Percentiles rank a stretch among this genome's conserved stretches.
phyloP scores from a whole-genome alignment of 257 asterid genomes.

The Striga asiatica region DNA sequence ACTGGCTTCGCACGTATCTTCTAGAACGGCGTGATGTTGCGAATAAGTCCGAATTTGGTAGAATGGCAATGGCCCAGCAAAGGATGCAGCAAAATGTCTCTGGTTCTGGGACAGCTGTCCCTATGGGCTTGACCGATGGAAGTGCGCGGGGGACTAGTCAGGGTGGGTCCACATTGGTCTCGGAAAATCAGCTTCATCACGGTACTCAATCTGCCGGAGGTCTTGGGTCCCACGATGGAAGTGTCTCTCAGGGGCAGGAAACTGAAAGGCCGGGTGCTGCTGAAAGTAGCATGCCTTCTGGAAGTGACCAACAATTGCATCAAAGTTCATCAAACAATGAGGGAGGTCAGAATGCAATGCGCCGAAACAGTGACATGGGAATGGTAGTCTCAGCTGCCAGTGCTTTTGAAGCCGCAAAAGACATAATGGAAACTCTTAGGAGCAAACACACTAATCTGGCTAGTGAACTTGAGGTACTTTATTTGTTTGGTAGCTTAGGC shows the following conservation, averaged over 20 bases:
- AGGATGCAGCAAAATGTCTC: constrained; percentile 88
- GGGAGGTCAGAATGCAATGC: constrained; percentile 61
- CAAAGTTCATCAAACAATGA: constrained; percentile 58
- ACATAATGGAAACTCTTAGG: constrained; percentile 94
- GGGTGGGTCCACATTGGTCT: constrained; percentile 48
- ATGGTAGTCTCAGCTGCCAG: constrained; percentile 83
- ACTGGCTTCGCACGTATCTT: constrained; percentile 96
- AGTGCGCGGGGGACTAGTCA: constrained; percentile 54
- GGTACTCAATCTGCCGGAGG: constrained; percentile 64
- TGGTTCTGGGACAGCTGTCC: constrained; percentile 42
- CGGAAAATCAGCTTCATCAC: constrained; percentile 73
- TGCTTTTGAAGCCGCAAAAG: constrained; percentile 99
- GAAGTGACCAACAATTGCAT: constrained; percentile 59
- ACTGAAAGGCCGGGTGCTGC: constrained; percentile 60
- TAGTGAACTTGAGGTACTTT: constrained; percentile 88
- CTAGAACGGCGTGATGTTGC: constrained; percentile 99
- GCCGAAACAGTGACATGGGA: constrained; percentile 80
- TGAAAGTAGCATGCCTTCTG: constrained; percentile 62
- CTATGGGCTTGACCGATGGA: constrained; percentile 61
- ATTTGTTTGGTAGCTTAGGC: constrained; percentile 8
- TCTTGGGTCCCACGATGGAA: constrained; percentile 68
- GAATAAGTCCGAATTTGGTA: constrained; percentile 82
- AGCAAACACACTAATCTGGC: constrained; percentile 93
- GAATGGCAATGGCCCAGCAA: constrained; percentile 97
- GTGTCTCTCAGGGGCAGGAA: constrained; percentile 71